Evolutionary conservation across 1,139 yeast species (phyloP).

Genomic region (Diutina mesorugosa): DNA sequence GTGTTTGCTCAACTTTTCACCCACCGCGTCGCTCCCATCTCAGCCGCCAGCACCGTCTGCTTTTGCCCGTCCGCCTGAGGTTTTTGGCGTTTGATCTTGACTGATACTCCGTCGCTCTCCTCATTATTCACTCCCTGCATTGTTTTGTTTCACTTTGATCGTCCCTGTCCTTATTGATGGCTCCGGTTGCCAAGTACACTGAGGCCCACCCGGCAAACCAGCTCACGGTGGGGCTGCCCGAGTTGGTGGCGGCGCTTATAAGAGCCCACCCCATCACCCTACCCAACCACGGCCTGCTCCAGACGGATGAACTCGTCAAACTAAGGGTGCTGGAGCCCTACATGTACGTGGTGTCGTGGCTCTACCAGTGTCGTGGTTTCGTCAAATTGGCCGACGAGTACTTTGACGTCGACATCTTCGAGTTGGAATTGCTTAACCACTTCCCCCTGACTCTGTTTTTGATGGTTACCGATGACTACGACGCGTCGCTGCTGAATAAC

Average conservation of each 20-base stretch:
- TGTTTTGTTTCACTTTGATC: not conserved
- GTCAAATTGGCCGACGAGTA: conserved; percentile 30
- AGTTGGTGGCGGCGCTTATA: conserved; percentile 14
- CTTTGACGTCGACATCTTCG: conserved; percentile 43
- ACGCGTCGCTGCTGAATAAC: not conserved
- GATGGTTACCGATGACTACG: conserved; percentile 7
- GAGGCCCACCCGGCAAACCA: conserved; percentile 12
- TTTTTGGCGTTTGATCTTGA: too few species aligned
- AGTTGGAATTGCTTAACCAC: conserved; percentile 33
- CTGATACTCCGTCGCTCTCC: too few species aligned
- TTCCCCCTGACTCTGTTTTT: not conserved
- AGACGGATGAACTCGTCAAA: conserved; percentile 6
- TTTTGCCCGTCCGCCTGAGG: too few species aligned
- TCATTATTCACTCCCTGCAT: not conserved
- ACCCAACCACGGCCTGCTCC: conserved; percentile 10
- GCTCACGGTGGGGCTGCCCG: conserved; percentile 15
- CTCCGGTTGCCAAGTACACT: not conserved
- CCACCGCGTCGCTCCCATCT: too few species aligned
- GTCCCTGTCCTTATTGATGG: not conserved
- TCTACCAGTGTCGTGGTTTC: conserved; percentile 31
- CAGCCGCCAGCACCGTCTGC: too few species aligned
- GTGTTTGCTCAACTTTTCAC: too few species aligned
- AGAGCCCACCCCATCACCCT: conserved; percentile 18
- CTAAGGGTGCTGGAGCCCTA: conserved; percentile 22
- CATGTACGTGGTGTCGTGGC: conserved; percentile 38